These are phyloP conservation scores for Irineochytrium annulatum DNA, from an alignment of 192 early-diverging fungal genomes.

Conservation along the genomic window DNA sequence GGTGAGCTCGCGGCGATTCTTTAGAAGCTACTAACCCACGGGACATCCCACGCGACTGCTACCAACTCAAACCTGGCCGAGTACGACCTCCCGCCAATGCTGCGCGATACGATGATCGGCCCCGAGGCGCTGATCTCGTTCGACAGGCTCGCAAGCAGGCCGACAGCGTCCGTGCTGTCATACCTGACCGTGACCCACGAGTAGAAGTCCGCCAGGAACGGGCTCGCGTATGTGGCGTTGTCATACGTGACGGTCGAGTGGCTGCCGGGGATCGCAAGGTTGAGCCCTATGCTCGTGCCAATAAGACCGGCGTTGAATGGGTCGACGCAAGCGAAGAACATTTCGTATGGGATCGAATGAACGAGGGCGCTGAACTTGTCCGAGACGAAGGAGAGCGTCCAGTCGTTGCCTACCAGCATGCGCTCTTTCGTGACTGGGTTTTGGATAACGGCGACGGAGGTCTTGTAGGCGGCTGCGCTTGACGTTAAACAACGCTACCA, in stretches of 20 bases:
- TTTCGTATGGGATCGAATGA: neutral
- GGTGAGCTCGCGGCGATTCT: too few species aligned
- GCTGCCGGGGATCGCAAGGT: neutral
- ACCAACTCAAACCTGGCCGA: neutral
- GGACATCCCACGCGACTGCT: neutral
- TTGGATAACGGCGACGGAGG: neutral
- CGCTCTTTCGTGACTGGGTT: neutral
- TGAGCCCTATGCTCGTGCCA: neutral
- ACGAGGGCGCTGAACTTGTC: neutral
- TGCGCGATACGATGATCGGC: neutral
- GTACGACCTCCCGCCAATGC: neutral
- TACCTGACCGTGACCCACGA: neutral
- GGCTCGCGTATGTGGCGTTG: neutral
- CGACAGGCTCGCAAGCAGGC: neutral
- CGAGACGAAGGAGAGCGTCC: neutral
- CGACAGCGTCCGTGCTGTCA: neutral
- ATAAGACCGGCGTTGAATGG: neutral
- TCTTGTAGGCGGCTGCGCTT: neutral
- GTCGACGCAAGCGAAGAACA: neutral
- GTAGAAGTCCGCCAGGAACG: neutral
- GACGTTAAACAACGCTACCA: too few species aligned
- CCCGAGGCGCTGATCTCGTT: neutral
- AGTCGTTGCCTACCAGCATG: conserved; percentile 3
- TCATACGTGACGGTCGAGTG: neutral
- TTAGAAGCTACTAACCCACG: too few species aligned